Base-by-base conservation (phyloP, 1,139 yeast genomes). In the Suhomyces wounanorum region DNA sequence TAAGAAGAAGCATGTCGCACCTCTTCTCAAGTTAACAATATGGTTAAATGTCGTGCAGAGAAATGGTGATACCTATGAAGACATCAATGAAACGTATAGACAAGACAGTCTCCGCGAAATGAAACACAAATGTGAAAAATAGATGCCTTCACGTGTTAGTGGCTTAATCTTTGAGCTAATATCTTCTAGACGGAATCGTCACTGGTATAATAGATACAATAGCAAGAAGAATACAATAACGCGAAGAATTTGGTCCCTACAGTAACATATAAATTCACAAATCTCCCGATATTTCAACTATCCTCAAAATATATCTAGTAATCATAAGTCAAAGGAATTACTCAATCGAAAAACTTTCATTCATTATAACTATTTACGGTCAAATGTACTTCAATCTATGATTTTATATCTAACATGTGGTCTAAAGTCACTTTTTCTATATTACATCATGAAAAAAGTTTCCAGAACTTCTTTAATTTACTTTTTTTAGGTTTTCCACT, bases 401-500 rank as follows among this genome's bases (percentile, higher is more conserved):
- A 33, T 16, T 10, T 14, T 33, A 33, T 33, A 33, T 40, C 33
- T 26, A 40, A 40, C 30, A 11, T 33, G 31, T 31, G 18, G 33
- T 16, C 13, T 17, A n/a, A 37, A 17, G 39, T 11, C 17, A 17
- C 17, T 23, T 28, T 14, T 40, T 40, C 42, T 25, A 40, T 40
- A 40, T 40, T 40, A 11, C 42, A 25, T 40, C 33, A 60, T 33
- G 56, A 58, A 52, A 74, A 75, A n/a, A 74, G 54, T 52, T 66
- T 69, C 76, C 77, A 73, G 57, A 76, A 73, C 62, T 63, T 65
- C 59, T 65, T 68, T 64, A 62, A 67, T 58, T 64, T 69, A 50
- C 61, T 61, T 53, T 57, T 60, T 52, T 62, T 58, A 40, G 54
- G 51, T 13, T 55, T 44, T 38, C 42, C 53, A 41, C 47, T 39